Evolutionary conservation across 2,329 filamentous ascomycete genomes (phyloP), one percentile per base, ranked within the genome.

Genomic region (Cytospora piceicola): DNA sequence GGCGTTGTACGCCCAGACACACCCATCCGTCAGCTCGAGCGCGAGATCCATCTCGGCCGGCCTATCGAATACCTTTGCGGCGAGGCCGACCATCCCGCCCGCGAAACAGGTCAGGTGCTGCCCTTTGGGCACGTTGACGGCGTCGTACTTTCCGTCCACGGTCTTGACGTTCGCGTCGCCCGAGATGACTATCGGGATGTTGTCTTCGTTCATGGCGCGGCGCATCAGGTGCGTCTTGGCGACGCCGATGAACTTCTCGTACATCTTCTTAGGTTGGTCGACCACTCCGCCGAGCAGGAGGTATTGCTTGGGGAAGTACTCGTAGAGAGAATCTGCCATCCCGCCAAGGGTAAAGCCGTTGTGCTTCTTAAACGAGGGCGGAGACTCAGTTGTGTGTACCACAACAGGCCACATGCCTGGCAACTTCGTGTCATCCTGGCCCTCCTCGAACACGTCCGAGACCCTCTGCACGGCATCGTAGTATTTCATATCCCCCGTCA

Each of bases 271-370:
- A 22, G 74, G 74, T 69, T 75, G 81, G 17, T 85, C 66, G n/a
- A 84, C 77, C 0, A 81, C 77, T 3, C 90, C 89, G 42, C 88
- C 87, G 0, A 91, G 83, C n/a, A 92, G 78, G 58, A 91, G 77
- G 72, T 88, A 87, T 73, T 90, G 82, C 73, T 92, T 79, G 0
- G 84, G 81, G 69, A 91, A 83, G 73, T 93, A 94, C 72, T 88
- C 85, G 68, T 87, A 88, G 1, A 85, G 74, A 17, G 84, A 86
- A 71, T 88, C 85, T 4, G 83, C 80, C 80, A 83, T 84, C 46
- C 81, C 84, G 54, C 84, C 85, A 3, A 86, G 78, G 0, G 82
- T 82, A 68, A 85, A 86, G 53, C 83, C 76, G 68, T 88, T 83
- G 58, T 84, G 78, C 34, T 65, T 61, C 15, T 86, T 85, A 49